Percentiles rank a stretch among this genome's conserved stretches.
These are phyloP conservation scores for Helotiales sp. DNA, from an alignment of 2,329 filamentous ascomycete genomes.

Conservation along the genomic window DNA sequence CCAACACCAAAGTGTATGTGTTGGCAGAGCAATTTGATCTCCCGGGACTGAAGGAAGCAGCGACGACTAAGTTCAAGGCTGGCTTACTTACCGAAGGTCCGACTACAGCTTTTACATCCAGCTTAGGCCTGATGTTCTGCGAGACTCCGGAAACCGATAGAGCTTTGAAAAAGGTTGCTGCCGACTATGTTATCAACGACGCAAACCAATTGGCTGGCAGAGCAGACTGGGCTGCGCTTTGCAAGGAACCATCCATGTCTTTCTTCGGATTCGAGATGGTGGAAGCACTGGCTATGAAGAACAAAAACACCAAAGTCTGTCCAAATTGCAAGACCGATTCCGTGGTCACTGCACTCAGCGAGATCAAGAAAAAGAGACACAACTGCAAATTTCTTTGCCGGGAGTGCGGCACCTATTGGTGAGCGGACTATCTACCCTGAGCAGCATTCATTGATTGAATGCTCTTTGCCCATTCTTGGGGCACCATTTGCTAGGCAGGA, in stretches of 20 bases:
- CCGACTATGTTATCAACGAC: slow-evolving; percentile 1
- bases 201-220: neutral
- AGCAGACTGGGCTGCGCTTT: neutral
- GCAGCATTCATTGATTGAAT: too few species aligned
- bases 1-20: slow-evolving; percentile 23
- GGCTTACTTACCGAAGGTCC: slow-evolving; percentile 8
- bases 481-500: too few species aligned
- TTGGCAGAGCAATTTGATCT: slow-evolving; percentile 24
- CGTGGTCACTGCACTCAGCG: too few species aligned
- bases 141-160: slow-evolving; percentile 12
- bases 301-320: too few species aligned
- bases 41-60: slow-evolving; percentile 13
- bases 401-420: too few species aligned
- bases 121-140: slow-evolving; percentile 12
- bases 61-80: slow-evolving; percentile 13
- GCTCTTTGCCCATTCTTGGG: too few species aligned
- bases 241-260: neutral
- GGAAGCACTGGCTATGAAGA: neutral
- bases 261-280: neutral
- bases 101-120: slow-evolving; percentile 7
- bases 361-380: too few species aligned
- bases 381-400: too few species aligned
- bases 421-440: too few species aligned
- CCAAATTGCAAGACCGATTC: too few species aligned
- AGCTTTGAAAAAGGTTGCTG: slow-evolving; percentile 11